These are phyloP conservation scores for Pascua guehoae DNA, from an alignment of 1,284 basidiomycete species.

Conservation along the genomic window DNA sequence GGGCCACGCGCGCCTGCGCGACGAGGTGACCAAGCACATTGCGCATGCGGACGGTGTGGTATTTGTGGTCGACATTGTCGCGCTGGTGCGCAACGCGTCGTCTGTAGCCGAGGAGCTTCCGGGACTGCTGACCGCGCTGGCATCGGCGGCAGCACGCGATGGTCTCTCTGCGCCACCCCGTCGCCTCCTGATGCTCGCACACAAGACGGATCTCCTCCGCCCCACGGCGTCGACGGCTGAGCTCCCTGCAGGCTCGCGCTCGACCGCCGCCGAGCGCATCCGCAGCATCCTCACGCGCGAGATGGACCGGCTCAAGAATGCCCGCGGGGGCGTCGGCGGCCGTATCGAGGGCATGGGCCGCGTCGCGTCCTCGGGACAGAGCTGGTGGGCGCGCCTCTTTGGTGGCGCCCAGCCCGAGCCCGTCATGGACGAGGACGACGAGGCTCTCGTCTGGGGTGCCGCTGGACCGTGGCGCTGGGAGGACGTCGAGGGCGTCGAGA, in stretches of 20 bases:
- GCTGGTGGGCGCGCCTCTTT: constrained; percentile 29
- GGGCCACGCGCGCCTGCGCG: constrained; percentile 47
- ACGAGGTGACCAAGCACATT: constrained; percentile 33
- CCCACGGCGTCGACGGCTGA: constrained; percentile 19
- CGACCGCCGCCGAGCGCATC: constrained; percentile 35
- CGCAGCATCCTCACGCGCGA: constrained; percentile 43
- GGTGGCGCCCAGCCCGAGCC: constrained; percentile 12
- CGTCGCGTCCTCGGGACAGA: constrained; percentile 22
- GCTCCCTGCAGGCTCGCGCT: constrained; percentile 21
- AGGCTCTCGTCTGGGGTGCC: constrained; percentile 42
- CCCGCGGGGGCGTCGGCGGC: constrained; percentile 34
- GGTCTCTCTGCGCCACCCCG: constrained; percentile 22
- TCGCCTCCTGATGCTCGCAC: constrained; percentile 41
- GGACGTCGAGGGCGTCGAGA: constrained; percentile 46
- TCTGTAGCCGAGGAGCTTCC: constrained; percentile 46
- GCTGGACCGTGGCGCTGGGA: constrained; percentile 42
- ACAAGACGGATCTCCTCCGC: constrained; percentile 44
- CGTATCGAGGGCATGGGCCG: constrained; percentile 44
- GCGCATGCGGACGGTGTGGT: constrained; percentile 34
- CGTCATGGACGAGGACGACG: constrained; percentile 27
- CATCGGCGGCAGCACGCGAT: constrained; percentile 19
- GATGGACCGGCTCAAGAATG: constrained; percentile 44
- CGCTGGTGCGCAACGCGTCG: constrained; percentile 36
- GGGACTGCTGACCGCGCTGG: constrained; percentile 38
- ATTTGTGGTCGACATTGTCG: constrained; percentile 45